Conservation (phyloP, 2,329 filamentous ascomycete genomes). For the Trichophyton verrucosum region DNA sequence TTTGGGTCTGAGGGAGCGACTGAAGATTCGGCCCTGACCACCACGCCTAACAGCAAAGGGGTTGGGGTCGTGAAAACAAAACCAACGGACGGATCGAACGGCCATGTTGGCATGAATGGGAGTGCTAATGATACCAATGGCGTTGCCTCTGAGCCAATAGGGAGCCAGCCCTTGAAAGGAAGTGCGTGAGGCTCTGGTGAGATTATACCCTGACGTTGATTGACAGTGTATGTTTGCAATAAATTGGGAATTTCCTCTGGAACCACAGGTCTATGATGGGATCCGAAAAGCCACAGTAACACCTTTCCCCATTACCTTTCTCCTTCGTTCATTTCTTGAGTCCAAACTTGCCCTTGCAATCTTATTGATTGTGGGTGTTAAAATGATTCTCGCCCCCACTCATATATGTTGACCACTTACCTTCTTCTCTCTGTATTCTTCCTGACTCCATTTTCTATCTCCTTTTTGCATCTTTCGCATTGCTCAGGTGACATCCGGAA, state of each 20-base stretch:
- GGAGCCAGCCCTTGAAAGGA: constrained; percentile 1
- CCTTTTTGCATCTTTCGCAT: constrained; percentile 1
- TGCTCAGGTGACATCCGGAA: background rate
- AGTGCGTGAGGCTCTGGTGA: background rate
- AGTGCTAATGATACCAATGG: background rate
- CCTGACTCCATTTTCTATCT: background rate
- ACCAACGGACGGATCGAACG: background rate
- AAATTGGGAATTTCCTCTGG: background rate
- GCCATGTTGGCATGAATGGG: background rate
- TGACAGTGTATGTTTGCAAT: background rate
- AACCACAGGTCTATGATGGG: background rate
- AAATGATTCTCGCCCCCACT: background rate
- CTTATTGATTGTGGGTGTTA: background rate
- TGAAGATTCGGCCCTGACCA: background rate
- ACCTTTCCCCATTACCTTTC: background rate
- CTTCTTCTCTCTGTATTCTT: constrained; percentile 4
- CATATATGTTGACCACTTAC: background rate
- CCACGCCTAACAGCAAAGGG: background rate
- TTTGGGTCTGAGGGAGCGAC: constrained; percentile 19
- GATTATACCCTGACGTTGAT: background rate
- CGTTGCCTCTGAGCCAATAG: background rate
- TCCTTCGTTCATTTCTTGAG: background rate
- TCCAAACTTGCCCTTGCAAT: background rate
- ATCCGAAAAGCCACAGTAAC: background rate
- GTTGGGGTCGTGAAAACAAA: constrained; percentile 3